Evolutionary conservation across 768 basidiomycete species (phyloP), one percentile per base, ranked within the genome.

Genomic region (Lactifluus echinatus): DNA sequence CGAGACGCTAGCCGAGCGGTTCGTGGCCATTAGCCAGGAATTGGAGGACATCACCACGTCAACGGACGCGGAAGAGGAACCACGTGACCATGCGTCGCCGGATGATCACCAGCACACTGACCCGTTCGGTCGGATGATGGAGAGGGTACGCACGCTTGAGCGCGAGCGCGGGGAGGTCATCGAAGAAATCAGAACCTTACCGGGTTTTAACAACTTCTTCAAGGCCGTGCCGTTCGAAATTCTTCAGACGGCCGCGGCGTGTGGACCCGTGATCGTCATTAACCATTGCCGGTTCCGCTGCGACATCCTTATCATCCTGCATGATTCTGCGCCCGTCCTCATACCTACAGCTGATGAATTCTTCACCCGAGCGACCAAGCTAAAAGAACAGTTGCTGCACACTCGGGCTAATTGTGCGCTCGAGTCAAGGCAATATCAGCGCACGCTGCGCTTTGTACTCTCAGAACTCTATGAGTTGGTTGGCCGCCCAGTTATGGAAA

Each of bases 221-320:
- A 33, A 29, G 26, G 39, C 59, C 3, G 42, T 42, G 17, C 46
- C 55, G 0, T 61, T 53, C 17, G 28, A 40, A 15, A n/a, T 26
- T 6, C 40, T 61, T 1, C 45, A 31, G 17, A 44, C 14, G 8
- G 60, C 54, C 2, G 60, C 60, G 2, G 34, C 44, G 17, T 29
- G 42, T 36, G 56, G 56, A 24, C 60, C 56, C 2, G 29, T 61
- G 2, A 46, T 57, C 24, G 24, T 61, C 17, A 44, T 57, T 42
- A 61, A 61, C 15, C 40, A 57, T 23, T 48, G 49, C 14, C 21
- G 17, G 12, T 40, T 2, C 4, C 60, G 56, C 47, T 57, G 42
- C 15, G 60, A 61, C 40, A 50, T 57, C 2, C 14, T 61, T 14
- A 57, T 61, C 42, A n/a, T 61, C 21, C 34, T 42, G 23, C 8